phyloP scores from a whole-genome alignment of 2,329 filamentous ascomycete species.

The Gaeumannomyces tritici region DNA sequence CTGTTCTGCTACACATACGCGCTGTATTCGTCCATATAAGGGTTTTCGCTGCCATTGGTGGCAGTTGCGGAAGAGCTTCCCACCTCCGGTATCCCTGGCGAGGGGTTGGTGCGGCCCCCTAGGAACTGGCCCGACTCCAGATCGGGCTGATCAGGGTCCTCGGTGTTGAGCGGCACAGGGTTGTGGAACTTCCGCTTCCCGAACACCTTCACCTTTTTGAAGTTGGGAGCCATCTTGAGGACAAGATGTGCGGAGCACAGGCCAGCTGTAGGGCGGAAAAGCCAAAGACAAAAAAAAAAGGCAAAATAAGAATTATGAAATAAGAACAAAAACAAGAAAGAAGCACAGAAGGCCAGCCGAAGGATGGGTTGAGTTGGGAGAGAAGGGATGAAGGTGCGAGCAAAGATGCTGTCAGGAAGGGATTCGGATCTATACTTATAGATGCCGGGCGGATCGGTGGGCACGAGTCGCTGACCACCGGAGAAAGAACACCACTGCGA shows the following conservation, averaged over 20 bases:
- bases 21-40: conserved; percentile 22
- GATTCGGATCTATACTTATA: background rate
- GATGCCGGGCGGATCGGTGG: background rate
- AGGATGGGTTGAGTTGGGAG: background rate
- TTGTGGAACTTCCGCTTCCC: conserved; percentile 13
- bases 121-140: conserved; percentile 20
- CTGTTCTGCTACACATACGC: conserved; percentile 14
- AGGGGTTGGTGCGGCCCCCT: conserved; percentile 16
- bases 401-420: background rate
- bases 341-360: background rate
- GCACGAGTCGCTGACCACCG: background rate
- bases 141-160: conserved; percentile 15
- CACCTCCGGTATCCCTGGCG: conserved; percentile 4
- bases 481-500: background rate
- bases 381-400: background rate
- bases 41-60: conserved; percentile 18
- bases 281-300: background rate
- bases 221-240: conserved; percentile 18
- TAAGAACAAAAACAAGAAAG: background rate
- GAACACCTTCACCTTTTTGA: conserved; percentile 20
- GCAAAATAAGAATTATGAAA: background rate
- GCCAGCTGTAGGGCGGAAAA: background rate
- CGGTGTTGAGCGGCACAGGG: conserved; percentile 13
- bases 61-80: conserved; percentile 4
- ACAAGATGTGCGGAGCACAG: conserved; percentile 1